Base-by-base conservation (phyloP, 1,284 basidiomycete genomes). In the Wallemia ichthyophaga region DNA sequence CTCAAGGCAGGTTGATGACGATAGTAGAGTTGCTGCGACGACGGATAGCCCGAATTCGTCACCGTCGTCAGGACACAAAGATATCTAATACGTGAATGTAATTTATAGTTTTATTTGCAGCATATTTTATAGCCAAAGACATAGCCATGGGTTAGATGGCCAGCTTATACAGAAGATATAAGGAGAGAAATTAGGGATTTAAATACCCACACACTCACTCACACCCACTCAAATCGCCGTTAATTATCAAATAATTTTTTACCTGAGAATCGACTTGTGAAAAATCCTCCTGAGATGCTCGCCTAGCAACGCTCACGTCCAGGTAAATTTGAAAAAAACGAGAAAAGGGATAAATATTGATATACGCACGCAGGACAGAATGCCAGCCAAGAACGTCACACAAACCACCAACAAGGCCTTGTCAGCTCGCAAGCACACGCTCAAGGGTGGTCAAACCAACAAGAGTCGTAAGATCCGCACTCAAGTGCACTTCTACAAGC, bases 381-480 rank as follows among this genome's bases (percentile, higher is more conserved):
- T 56, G 25, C 55, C 55, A 25, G 55, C 55, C 25, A 25, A 56
- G 25, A 25, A 27, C 55, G 55, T 27, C 27, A 56, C 24, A 7
- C 55, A 25, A 27, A 27, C 55, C n/a, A 27, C 55, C 68, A 73
- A 73, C 69, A 88, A 91, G 75, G 88, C 89, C 67, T 85, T 88
- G 76, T 76, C 82, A 59, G 91, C 91, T 62, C 95, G 91, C 78
- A 96, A 96, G 78, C 88, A 91, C 27, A 89, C 83, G 62, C 79
- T 95, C 63, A 87, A 88, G 73, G 92, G 91, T 74, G 73, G 73
- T 62, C 77, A 83, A 68, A 78, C 79, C 59, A 25, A 56, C 55
- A 25, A 56, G 55, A 69, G 78, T 66, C 82, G 86, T 72, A 95
- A 95, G 76, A 75, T 80, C 58, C 82, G 87, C 66, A 82, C 76